Evolutionary conservation across 495 filamentous ascomycete species (phyloP), one percentile per base, ranked within the genome.

Genomic region (Xylaria palmicola): DNA sequence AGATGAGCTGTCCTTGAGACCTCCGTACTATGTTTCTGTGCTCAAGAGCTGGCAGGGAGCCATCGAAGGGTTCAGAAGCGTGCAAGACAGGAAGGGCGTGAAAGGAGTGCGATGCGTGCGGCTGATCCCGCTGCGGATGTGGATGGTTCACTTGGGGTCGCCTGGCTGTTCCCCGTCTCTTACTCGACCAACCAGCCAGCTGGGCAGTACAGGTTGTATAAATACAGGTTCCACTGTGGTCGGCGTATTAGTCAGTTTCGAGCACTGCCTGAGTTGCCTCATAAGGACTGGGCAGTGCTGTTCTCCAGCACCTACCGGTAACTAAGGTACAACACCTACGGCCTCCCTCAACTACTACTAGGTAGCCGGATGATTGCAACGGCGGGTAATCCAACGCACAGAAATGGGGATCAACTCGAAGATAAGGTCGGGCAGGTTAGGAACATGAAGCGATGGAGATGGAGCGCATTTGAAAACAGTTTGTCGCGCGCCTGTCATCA

Each of bases 91-190:
- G 67, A 62, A 59, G 58, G 63, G 67, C 59, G 65, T 61, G 50
- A 48, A 30, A 47, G 54, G 50, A 41, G 65, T 64, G 67, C 59
- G n/a, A n/a, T 65, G 17, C 27, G 65, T 69, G 69, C 69, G 69
- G 69, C 69, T 72, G 69, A 72, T 72, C 68, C 68, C 67, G 60
- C 62, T 61, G 36, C 20, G n/a, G n/a, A n/a, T n/a, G n/a, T n/a
- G 58, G 39, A 61, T 54, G 64, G 59, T 51, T 64, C 40, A 43
- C 62, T 69, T 62, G 64, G 62, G 66, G 61, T 63, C 66, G 60
- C 53, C 34, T 55, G 43, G 49, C 37, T 22, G 59, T 40, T 52
- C 57, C 57, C 57, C 29, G 47, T 52, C 57, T 60, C 57, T 52
- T n/a, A 10, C 27, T 45, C 19, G 26, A 48, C 39, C 50, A 48